Evolutionary conservation across 179 eudicot genomes (phyloP), one percentile per base, ranked within the genome.

Genomic region (Nepenthes alata): DNA sequence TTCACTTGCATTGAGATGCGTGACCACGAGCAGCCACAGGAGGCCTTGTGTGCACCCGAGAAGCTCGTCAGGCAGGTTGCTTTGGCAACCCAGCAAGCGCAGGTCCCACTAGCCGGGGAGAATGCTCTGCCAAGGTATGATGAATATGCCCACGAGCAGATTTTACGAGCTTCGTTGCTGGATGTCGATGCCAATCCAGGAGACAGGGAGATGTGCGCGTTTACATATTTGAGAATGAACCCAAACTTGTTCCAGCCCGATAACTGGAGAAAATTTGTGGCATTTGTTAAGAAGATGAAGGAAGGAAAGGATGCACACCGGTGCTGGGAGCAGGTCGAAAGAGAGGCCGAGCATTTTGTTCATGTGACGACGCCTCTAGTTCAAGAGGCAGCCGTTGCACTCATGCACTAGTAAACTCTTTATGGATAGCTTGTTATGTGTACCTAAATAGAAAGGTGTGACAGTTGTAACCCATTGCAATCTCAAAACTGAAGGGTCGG

Each of bases 1-100:
- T 93, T 93, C 84, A 93, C 98, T 1, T 93, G 98, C 59, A 83
- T 93, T 7, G 98, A 93, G 66, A 93, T 93, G 98, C 81, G 95
- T 4, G 98, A 93, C 35, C 84, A 89, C 37, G 98, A 93, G 81
- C 98, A 93, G 75, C 98, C 98, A 0, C 95, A 89, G 66, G 96
- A 93, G 4, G 98, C 98, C 0, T 62, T 67, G 7, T 93, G 98
- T 56, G 86, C 93, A 7, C 98, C 98, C 0, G 98, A 89, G 79
- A 89, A 85, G 71, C 85, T 93, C 3, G 98, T 93, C 2, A 72
- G 63, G 72, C 98, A 93, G 68, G 96, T 93, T 7, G 82, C 87
- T 41, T 5, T 75, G 12, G 98, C 96, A 10, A 80, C 98, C 3
- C 81, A 65, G 16, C 70, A 78, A 57, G 96, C 93, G 8, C 61